Conservation (phyloP, 192 early-diverging fungal genomes). For the Coemansia sp. region DNA sequence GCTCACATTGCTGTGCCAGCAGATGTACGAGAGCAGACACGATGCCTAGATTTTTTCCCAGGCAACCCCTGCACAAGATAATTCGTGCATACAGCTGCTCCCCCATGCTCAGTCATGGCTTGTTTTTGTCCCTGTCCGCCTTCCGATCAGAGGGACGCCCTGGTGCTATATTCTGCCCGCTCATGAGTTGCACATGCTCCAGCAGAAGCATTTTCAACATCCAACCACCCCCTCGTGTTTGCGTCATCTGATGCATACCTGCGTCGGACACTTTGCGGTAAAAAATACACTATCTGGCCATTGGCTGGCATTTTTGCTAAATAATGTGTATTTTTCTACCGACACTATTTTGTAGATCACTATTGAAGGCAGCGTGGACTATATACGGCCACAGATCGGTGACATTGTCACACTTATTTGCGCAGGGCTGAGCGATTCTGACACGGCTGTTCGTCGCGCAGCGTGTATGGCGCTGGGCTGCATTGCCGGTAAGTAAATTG, state of each 20-base stretch:
- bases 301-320: neutral
- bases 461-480: slow-evolving; percentile 84
- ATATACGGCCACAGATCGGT: slow-evolving; percentile 71
- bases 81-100: slow-evolving; percentile 12
- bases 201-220: neutral
- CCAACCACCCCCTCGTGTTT: neutral
- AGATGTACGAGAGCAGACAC: neutral
- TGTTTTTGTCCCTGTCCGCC: neutral
- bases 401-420: slow-evolving; percentile 78
- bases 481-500: slow-evolving; percentile 59
- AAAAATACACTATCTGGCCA: neutral
- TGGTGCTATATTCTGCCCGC: slow-evolving; percentile 2
- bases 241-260: slow-evolving; percentile 2
- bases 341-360: slow-evolving; percentile 45
- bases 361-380: slow-evolving; percentile 86
- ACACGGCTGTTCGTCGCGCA: slow-evolving; percentile 75
- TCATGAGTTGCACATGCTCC: slow-evolving; percentile 1
- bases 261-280: neutral
- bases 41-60: slow-evolving; percentile 9
- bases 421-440: slow-evolving; percentile 77
- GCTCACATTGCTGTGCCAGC: neutral
- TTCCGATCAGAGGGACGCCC: neutral
- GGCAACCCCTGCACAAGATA: slow-evolving; percentile 16
- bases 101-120: neutral
- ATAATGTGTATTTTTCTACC: neutral